Conservation (phyloP, 345 rosid genomes). For the Gynandropsis gynandra region DNA sequence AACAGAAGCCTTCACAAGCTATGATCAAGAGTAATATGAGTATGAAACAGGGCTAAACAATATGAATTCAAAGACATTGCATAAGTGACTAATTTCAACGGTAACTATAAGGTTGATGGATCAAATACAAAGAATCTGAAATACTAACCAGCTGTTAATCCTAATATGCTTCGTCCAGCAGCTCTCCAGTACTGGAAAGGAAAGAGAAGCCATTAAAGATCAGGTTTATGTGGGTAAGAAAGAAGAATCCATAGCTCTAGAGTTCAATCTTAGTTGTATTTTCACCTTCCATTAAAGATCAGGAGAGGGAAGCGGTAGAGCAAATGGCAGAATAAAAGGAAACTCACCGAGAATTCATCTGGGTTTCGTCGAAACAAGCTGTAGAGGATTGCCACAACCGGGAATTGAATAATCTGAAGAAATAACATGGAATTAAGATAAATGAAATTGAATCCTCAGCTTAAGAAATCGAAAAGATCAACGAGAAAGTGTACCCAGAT, state of each 20-base stretch:
- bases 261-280: too few species aligned
- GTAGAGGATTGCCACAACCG: constrained; percentile 45
- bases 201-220: constrained; percentile 8
- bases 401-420: constrained; percentile 41
- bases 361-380: constrained; percentile 48
- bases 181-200: constrained; percentile 60
- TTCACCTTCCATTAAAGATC: background rate
- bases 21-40: too few species aligned
- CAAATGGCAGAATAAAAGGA: background rate
- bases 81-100: background rate
- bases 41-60: background rate
- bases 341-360: constrained; percentile 52
- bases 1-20: too few species aligned
- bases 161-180: constrained; percentile 48
- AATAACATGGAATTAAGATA: background rate
- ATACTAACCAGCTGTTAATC: constrained; percentile 61
- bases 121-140: constrained; percentile 5
- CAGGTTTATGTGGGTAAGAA: background rate
- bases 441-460: background rate
- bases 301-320: background rate
- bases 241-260: too few species aligned
- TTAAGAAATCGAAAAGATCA: background rate
- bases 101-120: too few species aligned
- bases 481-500: constrained; percentile 38
- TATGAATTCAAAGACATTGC: constrained; percentile 3